A percentile compares a stretch with the other conserved stretches of the same genome.
These are phyloP conservation scores for Acaromyces ingoldii DNA, from an alignment of 1,284 basidiomycete genomes.

Conservation along the genomic window DNA sequence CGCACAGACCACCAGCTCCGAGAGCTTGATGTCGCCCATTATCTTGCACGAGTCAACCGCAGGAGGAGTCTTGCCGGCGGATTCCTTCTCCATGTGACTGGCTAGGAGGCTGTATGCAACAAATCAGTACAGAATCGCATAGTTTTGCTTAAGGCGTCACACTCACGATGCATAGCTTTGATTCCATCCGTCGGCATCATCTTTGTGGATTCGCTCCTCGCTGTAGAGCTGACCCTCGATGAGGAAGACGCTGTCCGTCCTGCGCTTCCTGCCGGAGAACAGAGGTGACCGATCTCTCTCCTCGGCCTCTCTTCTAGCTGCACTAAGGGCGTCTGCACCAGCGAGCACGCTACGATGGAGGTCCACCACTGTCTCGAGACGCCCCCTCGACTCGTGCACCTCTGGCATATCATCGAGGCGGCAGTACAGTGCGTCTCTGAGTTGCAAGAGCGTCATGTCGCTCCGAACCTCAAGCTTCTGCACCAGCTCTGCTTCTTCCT, in stretches of 20 bases:
- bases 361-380: background rate
- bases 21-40: background rate
- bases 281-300: too few species aligned
- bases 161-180: too few species aligned
- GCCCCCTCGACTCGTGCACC: background rate
- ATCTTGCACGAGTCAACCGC: background rate
- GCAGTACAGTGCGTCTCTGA: background rate
- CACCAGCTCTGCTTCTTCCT: too few species aligned
- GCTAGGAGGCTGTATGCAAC: too few species aligned
- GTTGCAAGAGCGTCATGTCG: background rate
- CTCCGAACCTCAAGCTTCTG: conserved; percentile 9
- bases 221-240: background rate
- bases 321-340: background rate
- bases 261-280: background rate
- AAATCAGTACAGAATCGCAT: too few species aligned
- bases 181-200: too few species aligned
- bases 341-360: background rate
- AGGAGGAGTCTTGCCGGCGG: background rate
- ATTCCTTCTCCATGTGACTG: too few species aligned
- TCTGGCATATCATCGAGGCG: background rate
- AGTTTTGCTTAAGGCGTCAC: too few species aligned
- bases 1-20: background rate
- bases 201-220: background rate
- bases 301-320: too few species aligned
- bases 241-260: background rate